Percentiles rank a stretch among this genome's conserved stretches.
These are phyloP conservation scores for Salinomyces thailandicus DNA, from an alignment of 2,329 filamentous ascomycete genomes.

Conservation along the genomic window DNA sequence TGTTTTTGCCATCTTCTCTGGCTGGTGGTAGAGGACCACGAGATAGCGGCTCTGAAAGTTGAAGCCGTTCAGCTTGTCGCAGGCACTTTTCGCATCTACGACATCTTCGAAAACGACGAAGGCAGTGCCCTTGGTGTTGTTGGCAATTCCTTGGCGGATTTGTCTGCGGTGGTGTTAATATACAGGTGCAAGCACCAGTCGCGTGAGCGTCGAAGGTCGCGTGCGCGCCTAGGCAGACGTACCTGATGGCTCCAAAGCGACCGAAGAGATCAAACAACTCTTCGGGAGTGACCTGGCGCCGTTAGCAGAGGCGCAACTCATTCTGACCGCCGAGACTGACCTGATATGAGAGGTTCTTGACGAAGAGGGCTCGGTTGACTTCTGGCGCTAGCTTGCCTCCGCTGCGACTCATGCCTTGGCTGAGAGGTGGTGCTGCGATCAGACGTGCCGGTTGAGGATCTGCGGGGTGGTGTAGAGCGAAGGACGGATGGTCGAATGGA, in stretches of 20 bases:
- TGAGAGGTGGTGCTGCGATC: slow-evolving; percentile 5
- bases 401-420: slow-evolving; percentile 80
- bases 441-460: no score
- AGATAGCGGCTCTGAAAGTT: slow-evolving; percentile 99
- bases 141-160: slow-evolving; percentile 95
- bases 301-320: background rate
- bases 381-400: slow-evolving; percentile 91
- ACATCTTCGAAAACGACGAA: slow-evolving; percentile 99
- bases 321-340: slow-evolving; percentile 44
- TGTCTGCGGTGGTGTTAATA: slow-evolving; percentile 63
- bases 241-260: slow-evolving; percentile 93
- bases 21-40: slow-evolving; percentile 72
- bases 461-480: no score
- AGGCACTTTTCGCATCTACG: slow-evolving; percentile 95
- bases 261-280: slow-evolving; percentile 98
- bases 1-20: slow-evolving; percentile 69
- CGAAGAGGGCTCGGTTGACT: slow-evolving; percentile 78
- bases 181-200: slow-evolving; percentile 2
- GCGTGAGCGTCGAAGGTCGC: slow-evolving; percentile 2
- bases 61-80: slow-evolving; percentile 99
- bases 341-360: slow-evolving; percentile 72
- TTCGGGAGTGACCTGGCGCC: slow-evolving; percentile 63
- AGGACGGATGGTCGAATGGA: no score
- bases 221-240: slow-evolving; percentile 31
- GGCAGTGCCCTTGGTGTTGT: slow-evolving; percentile 94